Base-by-base conservation (phyloP, 768 basidiomycete genomes). In the Rossbeevera mucosa region DNA sequence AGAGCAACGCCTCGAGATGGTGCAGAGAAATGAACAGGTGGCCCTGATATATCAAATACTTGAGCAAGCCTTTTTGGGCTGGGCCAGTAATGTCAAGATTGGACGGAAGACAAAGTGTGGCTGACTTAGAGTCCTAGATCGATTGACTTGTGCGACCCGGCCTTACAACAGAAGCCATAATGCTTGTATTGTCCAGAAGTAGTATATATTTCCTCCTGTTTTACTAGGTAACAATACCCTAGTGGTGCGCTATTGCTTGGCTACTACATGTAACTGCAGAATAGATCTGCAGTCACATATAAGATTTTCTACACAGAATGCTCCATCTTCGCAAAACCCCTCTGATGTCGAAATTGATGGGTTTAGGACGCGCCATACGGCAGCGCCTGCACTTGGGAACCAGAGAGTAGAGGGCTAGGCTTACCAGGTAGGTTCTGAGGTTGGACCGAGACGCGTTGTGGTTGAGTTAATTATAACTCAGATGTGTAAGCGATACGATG, bases 1-100 rank as follows among this genome's bases (percentile, higher is more conserved):
- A 56, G 91, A 93, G 71, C 91, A 92, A 66, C 71, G 91, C 29
- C 83, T 84, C 2, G 77, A 83, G 24, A 92, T 93, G 91, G 88
- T 92, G 29, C 82, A 92, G 71, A 75, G 79, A 52, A 68, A 74
- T 6, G 85, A 86, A 55, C 90, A 92, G 66, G 67, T 80, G 5
- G 29, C 74, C 3, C 68, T 90, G 50, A 72, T 91, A 41, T 91
- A 91, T 64, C 76, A 83, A 53, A 71, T 83, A 25, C 69, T 89
- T 22, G 56, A 61, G 6, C 65, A 59, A 42, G 67, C 63, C 0
- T 64, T 69, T 45, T 6, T 26, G 47, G 24, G 42, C 26, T 26
- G 47, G 24, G 42, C 26, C 55, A 45, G 40, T 68, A 40, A 58
- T 18, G 20, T 12, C 31, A 42, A 41, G 29, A 44, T 24, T 29